Evolutionary conservation across 2,329 filamentous ascomycete species (phyloP).

Genomic region (Penicillium sp.): DNA sequence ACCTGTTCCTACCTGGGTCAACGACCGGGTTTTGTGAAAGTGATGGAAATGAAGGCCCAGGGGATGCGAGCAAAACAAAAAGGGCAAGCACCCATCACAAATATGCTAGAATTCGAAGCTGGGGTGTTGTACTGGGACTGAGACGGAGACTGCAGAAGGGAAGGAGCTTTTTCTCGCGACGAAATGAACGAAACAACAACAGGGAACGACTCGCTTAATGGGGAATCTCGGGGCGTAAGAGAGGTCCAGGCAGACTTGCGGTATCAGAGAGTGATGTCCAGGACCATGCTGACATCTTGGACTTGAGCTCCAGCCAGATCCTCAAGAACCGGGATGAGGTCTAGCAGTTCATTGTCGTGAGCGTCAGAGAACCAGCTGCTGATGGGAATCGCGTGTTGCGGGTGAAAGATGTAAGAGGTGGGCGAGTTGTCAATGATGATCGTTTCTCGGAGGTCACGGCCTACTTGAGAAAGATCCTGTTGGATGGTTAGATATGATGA

Average conservation of each 20-base stretch:
- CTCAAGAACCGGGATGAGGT: constrained; percentile 96
- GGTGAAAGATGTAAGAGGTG: constrained; percentile 99
- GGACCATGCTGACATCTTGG: constrained; percentile 92
- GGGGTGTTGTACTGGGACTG: constrained; percentile 15
- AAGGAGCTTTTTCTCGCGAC: constrained; percentile 27
- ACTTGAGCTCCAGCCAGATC: constrained; percentile 88
- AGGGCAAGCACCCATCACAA: constrained; percentile 9
- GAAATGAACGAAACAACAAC: constrained; percentile 18
- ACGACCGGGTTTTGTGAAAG: constrained; percentile 16
- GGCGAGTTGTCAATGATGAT: constrained; percentile 99
- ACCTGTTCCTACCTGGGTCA: constrained; percentile 26
- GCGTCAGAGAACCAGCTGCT: constrained; percentile 99
- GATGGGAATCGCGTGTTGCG: constrained; percentile 97
- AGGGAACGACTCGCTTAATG: constrained; percentile 31
- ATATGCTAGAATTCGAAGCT: constrained; percentile 3
- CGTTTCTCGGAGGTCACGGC: constrained; percentile 91
- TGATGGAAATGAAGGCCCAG: constrained; percentile 8
- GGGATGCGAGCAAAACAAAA: constrained; percentile 7
- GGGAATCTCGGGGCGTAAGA: constrained; percentile 32
- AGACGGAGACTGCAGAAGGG: background rate
- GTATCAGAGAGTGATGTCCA: constrained; percentile 74
- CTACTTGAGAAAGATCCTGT: constrained; percentile 90
- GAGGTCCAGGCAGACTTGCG: constrained; percentile 27
- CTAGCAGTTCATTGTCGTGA: constrained; percentile 96
- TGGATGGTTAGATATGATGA: constrained; percentile 16